Conservation (phyloP, 2,329 filamentous ascomycete genomes). For the Neodidymelliopsis sp. region DNA sequence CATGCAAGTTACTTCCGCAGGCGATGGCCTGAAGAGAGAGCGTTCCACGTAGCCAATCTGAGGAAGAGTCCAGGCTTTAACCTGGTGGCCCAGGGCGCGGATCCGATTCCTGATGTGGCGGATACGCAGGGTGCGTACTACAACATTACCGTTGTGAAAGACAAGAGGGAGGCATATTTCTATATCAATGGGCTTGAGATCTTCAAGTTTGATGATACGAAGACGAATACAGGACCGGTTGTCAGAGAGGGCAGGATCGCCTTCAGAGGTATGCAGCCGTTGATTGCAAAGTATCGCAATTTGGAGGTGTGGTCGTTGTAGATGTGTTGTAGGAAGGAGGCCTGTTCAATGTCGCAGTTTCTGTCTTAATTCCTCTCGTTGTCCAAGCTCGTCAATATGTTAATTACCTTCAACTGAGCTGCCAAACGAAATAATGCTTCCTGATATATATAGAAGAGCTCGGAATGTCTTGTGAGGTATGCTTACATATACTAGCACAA, state of each 20-base stretch:
- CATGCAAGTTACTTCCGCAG: slow-evolving; percentile 32
- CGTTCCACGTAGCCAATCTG: slow-evolving; percentile 41
- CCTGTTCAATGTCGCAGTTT: too few relatives aligned
- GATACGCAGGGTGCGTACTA: slow-evolving; percentile 43
- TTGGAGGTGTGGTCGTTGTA: slow-evolving; percentile 43
- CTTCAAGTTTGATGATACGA: slow-evolving; percentile 39
- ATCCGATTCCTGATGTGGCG: slow-evolving; percentile 37
- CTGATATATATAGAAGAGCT: too few relatives aligned
- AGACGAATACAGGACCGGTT: slow-evolving; percentile 37
- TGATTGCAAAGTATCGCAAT: slow-evolving; percentile 41
- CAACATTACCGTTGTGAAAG: slow-evolving; percentile 42
- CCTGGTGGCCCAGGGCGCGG: slow-evolving; percentile 38
- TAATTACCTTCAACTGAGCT: too few relatives aligned
- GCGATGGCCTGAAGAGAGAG: slow-evolving; percentile 36
- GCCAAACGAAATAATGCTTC: too few relatives aligned
- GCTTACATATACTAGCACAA: too few relatives aligned
- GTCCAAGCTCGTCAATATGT: too few relatives aligned
- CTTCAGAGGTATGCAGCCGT: slow-evolving; percentile 43
- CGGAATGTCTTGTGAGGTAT: too few relatives aligned
- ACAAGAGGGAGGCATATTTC: slow-evolving; percentile 38
- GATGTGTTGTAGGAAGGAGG: not conserved
- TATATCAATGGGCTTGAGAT: slow-evolving; percentile 38
- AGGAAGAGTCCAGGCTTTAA: slow-evolving; percentile 44
- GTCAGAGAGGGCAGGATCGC: slow-evolving; percentile 37
- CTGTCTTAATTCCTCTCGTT: too few relatives aligned